phyloP scores from a whole-genome alignment of 1,139 yeast species.

The Hyphopichia buzzinii region DNA sequence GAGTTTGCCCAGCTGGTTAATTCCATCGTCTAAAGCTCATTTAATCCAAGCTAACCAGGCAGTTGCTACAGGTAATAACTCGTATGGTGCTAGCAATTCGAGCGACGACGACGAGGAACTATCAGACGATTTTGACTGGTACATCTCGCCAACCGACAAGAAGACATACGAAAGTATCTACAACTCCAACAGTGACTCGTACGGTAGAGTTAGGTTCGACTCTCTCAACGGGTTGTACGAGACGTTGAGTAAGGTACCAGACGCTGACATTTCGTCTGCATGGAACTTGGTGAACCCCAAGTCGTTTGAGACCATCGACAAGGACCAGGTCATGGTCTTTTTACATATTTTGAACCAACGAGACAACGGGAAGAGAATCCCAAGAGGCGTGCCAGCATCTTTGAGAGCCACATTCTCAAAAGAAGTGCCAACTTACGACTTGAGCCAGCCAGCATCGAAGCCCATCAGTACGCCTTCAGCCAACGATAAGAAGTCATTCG shows the following conservation, averaged over 20 bases:
- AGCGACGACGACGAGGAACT: slow-evolving; percentile 51
- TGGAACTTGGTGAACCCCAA: slow-evolving; percentile 96
- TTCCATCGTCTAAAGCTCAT: slow-evolving; percentile 86
- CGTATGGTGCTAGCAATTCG: slow-evolving; percentile 16
- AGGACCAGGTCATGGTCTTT: slow-evolving; percentile 87
- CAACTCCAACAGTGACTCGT: slow-evolving; percentile 69
- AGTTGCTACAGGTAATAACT: slow-evolving; percentile 35
- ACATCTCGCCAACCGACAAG: slow-evolving; percentile 85
- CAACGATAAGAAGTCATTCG: slow-evolving; percentile 32
- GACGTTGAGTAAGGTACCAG: slow-evolving; percentile 71
- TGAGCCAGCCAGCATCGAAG: slow-evolving; percentile 40
- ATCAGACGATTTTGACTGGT: slow-evolving; percentile 87
- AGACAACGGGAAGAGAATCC: slow-evolving; percentile 82
- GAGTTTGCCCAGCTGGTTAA: slow-evolving; percentile 82
- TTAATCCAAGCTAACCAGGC: slow-evolving; percentile 80
- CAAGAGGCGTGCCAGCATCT: slow-evolving; percentile 92
- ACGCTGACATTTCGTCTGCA: slow-evolving; percentile 83
- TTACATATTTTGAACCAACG: slow-evolving; percentile 89
- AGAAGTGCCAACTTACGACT: slow-evolving; percentile 75
- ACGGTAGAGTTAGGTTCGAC: slow-evolving; percentile 80
- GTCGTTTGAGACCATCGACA: slow-evolving; percentile 81
- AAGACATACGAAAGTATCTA: slow-evolving; percentile 77
- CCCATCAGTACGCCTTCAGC: slow-evolving; percentile 32
- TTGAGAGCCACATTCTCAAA: slow-evolving; percentile 89
- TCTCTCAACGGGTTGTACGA: slow-evolving; percentile 67